Evolutionary conservation across 1,284 basidiomycete genomes (phyloP).

Genomic region (Pisolithus thermaeus): DNA sequence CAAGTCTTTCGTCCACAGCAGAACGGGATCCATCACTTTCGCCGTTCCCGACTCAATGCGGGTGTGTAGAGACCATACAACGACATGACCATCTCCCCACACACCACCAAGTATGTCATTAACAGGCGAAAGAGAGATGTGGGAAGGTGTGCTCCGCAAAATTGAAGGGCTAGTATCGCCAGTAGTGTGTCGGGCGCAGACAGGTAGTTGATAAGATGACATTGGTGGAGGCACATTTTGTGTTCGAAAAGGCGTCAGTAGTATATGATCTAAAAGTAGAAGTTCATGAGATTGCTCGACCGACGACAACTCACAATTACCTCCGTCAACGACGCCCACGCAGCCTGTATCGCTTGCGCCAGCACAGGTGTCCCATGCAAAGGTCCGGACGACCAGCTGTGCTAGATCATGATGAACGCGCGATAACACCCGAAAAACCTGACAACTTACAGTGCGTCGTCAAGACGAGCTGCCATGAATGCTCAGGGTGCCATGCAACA

Average conservation of each 20-base stretch:
- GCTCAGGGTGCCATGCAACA: constrained; percentile 86
- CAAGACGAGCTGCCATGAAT: constrained; percentile 63
- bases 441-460: constrained; percentile 55
- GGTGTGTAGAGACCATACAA: constrained; percentile 68
- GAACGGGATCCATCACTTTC: constrained; percentile 57
- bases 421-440: background rate
- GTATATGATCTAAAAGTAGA: constrained; percentile 49
- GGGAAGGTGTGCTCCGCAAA: constrained; percentile 44
- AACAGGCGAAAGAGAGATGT: constrained; percentile 57
- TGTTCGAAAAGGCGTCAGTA: constrained; percentile 88
- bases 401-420: constrained; percentile 28
- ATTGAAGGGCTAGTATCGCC: constrained; percentile 3
- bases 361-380: constrained; percentile 73
- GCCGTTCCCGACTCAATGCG: constrained; percentile 55
- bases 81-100: constrained; percentile 59
- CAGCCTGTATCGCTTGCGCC: constrained; percentile 80
- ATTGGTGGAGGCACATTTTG: constrained; percentile 97
- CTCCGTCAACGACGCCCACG: constrained; percentile 89
- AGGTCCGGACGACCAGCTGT: constrained; percentile 57
- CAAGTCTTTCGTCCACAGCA: constrained; percentile 41
- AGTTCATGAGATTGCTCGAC: constrained; percentile 4
- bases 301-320: constrained; percentile 53
- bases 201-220: constrained; percentile 66
- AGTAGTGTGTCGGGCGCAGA: constrained; percentile 22
- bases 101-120: constrained; percentile 63